Base-by-base conservation (phyloP, 2,329 filamentous ascomycete species). In the Colletotrichum musae region DNA sequence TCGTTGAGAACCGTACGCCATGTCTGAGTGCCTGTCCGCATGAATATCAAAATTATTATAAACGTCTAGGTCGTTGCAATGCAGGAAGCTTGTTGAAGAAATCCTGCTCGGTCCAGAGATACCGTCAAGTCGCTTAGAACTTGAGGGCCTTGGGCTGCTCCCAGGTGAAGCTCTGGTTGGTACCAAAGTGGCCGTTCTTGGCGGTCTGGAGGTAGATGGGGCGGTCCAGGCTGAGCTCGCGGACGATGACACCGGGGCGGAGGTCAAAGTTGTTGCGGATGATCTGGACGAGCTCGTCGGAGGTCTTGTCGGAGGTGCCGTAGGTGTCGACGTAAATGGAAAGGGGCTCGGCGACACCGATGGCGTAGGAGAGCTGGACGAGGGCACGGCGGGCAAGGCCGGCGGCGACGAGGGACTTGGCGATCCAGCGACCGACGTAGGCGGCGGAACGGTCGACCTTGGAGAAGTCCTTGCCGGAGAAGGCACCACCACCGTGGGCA, bases 381-480 rank as follows among this genome's bases (percentile, higher is more conserved):
- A 99, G 92, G 72, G 91, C 93, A 83, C 96, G 95, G 80, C 96
- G 95, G 78, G 93, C 93, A 72, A 99, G 92, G 78, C 93, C 92
- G 77, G 95, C 93, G 78, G 91, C 86, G 76, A 99, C 94, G 74
- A 99, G 90, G 50, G 96, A 99, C 91, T 99, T 99, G 86, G 96
- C 96, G 83, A 99, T 95, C 96, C 96, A 99, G 82, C 96, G 94
- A 76, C 90, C 95, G 76, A 98, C 91, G 87, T 99, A 99, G 80
- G 96, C 96, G 75, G 96, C 96, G 62, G 96, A 98, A 78, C 96
- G 94, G 83, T 99, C 96, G 85, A 99, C 96, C 91, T 99, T 99
- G 90, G 94, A 98, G 91, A 98, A 99, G 85, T 99, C 96, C 92
- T 99, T 99, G 80, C 96, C 96, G 79, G 96, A 98, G 93, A 99